These are phyloP conservation scores for Candida alai DNA, from an alignment of 805 yeast species.

Conservation along the genomic window DNA sequence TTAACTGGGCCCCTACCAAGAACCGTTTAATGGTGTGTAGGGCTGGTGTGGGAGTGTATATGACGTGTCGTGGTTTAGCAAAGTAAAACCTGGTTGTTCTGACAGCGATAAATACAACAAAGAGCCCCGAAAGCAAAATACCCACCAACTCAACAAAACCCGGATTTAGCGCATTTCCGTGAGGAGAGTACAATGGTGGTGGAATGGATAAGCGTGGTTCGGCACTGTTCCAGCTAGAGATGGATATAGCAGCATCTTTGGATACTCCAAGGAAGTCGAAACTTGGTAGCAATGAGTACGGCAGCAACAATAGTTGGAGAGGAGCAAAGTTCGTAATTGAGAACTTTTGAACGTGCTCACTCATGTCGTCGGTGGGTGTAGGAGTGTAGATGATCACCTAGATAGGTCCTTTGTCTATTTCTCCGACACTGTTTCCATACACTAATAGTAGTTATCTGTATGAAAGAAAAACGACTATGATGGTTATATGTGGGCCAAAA, in stretches of 20 bases:
- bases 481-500: no score
- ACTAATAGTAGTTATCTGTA: no score
- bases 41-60: constrained; percentile 8
- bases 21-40: constrained; percentile 15
- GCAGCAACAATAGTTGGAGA: constrained; percentile 1
- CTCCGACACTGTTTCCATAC: no score
- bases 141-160: constrained; percentile 21
- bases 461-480: no score
- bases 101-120: constrained; percentile 10
- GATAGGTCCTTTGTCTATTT: no score
- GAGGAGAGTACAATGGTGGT: constrained; percentile 20
- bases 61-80: constrained; percentile 11
- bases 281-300: constrained; percentile 5
- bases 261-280: constrained; percentile 4
- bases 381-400: no score
- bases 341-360: no score
- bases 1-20: constrained; percentile 16
- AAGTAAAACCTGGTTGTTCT: no score
- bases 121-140: constrained; percentile 1
- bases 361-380: no score
- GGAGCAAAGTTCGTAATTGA: background rate
- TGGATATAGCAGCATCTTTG: background rate
- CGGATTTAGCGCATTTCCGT: constrained; percentile 25
- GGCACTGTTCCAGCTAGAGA: background rate
- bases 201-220: constrained; percentile 4